Conservation (phyloP, 306 rosid genomes). For the Citrullus amarus region DNA sequence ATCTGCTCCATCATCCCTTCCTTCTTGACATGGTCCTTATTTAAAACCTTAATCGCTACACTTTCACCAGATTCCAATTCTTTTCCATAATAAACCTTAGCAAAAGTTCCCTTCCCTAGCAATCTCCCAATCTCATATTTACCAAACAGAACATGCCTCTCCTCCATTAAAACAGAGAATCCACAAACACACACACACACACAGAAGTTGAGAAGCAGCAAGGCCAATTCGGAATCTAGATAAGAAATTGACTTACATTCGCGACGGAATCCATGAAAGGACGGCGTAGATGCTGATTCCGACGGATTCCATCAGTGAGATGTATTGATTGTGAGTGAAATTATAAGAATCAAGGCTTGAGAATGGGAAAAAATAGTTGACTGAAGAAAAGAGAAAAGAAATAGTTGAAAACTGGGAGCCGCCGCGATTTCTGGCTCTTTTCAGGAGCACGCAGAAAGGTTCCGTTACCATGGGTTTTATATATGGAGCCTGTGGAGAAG, state of each 20-base stretch:
- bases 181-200: neutral
- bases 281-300: slow-evolving; percentile 15
- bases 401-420: neutral
- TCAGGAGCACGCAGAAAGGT: neutral
- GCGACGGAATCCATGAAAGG: slow-evolving; percentile 25
- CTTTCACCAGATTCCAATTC: slow-evolving; percentile 36
- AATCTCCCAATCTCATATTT: slow-evolving; percentile 59
- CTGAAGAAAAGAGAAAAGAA: neutral
- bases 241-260: neutral
- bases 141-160: slow-evolving; percentile 32
- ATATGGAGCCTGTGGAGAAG: neutral
- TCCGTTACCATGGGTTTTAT: neutral
- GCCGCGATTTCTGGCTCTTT: neutral
- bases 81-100: slow-evolving; percentile 60
- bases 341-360: neutral
- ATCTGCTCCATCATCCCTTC: slow-evolving; percentile 75
- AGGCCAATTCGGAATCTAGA: neutral
- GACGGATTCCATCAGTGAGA: slow-evolving; percentile 12
- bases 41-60: slow-evolving; percentile 61
- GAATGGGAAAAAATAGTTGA: neutral
- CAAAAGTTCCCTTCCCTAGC: slow-evolving; percentile 68
- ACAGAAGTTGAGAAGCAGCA: neutral
- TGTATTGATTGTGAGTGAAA: neutral
- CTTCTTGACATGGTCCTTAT: slow-evolving; percentile 48
- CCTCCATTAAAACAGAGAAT: slow-evolving; percentile 28